These are phyloP conservation scores for Chenopodium berlandieri DNA, from an alignment of 148 eudicot species.

Conservation along the genomic window DNA sequence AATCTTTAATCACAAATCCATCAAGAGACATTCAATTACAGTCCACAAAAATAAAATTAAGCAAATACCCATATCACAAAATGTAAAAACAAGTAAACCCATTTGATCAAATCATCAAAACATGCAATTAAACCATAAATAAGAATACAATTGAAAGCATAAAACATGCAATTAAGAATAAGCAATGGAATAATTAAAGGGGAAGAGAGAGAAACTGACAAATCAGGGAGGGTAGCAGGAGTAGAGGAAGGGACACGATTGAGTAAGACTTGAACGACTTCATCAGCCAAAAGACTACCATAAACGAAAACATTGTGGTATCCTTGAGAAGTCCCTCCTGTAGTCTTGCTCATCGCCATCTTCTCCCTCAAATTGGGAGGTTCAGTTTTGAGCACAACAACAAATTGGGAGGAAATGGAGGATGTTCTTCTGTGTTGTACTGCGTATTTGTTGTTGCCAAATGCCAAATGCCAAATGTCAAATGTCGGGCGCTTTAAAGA, in stretches of 20 bases:
- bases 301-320: constrained; percentile 70
- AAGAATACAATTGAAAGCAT: not conserved
- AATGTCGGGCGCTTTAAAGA: no score
- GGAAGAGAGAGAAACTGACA: constrained; percentile 37
- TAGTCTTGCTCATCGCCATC: constrained; percentile 16
- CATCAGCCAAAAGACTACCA: constrained; percentile 76
- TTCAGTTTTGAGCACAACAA: not conserved
- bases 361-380: not conserved
- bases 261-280: constrained; percentile 61
- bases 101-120: constrained; percentile 1
- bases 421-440: not conserved
- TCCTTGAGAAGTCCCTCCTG: constrained; percentile 16
- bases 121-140: not conserved
- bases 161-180: not conserved
- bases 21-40: not conserved
- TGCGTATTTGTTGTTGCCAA: no score
- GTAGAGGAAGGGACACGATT: constrained; percentile 53
- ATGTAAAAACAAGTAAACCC: constrained; percentile 1
- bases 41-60: not conserved
- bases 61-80: constrained; percentile 9
- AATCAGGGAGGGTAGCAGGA: constrained; percentile 54
- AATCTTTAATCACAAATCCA: not conserved
- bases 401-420: not conserved
- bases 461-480: no score
- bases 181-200: not conserved